Conservation (phyloP, 2,329 filamentous ascomycete genomes). For the Claviceps sp. region DNA sequence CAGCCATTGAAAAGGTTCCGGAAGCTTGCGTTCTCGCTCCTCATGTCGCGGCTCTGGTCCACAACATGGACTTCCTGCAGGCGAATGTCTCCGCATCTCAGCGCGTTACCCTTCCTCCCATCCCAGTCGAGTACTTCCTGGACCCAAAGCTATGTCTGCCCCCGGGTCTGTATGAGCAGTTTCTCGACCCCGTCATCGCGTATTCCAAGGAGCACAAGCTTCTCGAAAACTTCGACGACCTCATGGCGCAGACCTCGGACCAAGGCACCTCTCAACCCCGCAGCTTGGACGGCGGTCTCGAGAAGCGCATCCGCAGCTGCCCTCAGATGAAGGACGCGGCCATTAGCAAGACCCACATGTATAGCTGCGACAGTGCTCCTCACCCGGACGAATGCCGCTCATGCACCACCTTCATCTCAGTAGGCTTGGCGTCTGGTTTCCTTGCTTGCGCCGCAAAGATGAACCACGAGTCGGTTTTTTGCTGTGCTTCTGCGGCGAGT, state of each 20-base stretch:
- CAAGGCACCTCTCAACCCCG: not conserved
- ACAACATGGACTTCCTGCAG: not conserved
- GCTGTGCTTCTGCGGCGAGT: not conserved
- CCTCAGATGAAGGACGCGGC: not conserved
- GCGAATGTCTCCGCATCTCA: not conserved
- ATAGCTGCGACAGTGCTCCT: not conserved
- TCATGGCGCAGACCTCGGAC: not conserved
- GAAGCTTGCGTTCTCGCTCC: not conserved
- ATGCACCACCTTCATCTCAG: not conserved
- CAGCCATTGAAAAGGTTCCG: not conserved
- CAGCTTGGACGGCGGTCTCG: not conserved
- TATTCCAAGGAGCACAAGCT: not conserved
- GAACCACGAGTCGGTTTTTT: not conserved
- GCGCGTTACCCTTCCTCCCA: not conserved
- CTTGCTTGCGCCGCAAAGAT: not conserved
- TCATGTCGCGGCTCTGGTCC: not conserved
- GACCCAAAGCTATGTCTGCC: not conserved
- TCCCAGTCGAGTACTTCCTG: not conserved
- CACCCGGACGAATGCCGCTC: not conserved
- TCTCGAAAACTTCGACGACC: not conserved
- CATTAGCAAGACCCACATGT: rapidly evolving
- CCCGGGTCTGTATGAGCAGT: not conserved
- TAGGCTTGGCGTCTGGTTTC: not conserved
- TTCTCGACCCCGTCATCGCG: not conserved
- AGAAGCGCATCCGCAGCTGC: not conserved